Evolutionary conservation across 164 flowering plant species (phyloP).

Genomic region (Protea cynaroides): DNA sequence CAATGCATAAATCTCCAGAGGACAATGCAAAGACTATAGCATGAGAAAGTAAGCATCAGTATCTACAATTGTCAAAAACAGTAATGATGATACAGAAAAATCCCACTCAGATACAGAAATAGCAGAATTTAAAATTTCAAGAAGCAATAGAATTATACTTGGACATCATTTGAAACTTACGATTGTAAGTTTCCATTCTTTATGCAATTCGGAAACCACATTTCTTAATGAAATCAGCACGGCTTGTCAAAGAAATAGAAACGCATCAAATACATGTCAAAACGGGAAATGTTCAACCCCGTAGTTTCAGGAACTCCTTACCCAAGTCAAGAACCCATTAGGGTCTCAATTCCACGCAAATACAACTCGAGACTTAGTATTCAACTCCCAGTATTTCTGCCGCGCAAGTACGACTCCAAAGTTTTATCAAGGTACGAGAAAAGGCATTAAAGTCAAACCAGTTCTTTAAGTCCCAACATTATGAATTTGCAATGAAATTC

Average conservation of each 20-base stretch:
- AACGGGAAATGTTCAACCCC: not conserved
- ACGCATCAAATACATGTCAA: not conserved
- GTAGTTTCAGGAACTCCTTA: not conserved
- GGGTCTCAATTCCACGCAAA: not conserved
- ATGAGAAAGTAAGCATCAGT: not conserved
- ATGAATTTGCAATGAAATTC: not conserved
- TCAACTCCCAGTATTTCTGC: not conserved
- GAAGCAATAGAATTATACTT: too few species aligned
- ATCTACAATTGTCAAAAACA: not conserved
- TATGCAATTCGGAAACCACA: not conserved
- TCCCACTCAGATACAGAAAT: too few species aligned
- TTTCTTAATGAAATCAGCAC: not conserved
- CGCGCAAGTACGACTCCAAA: not conserved
- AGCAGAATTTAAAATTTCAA: too few species aligned
- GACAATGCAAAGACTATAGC: not conserved
- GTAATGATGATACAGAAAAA: not conserved
- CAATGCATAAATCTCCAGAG: not conserved
- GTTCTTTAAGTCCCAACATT: not conserved
- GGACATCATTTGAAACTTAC: too few species aligned
- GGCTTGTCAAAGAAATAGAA: not conserved
- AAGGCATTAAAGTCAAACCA: not conserved
- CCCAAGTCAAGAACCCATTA: slow-evolving; percentile 1
- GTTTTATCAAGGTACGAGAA: not conserved
- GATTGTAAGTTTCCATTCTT: too few species aligned
- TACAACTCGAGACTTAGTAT: not conserved